A percentile compares a stretch with the other conserved stretches of the same genome.
Conservation (phyloP, 306 rosid genomes). For the Acacia confusa region DNA sequence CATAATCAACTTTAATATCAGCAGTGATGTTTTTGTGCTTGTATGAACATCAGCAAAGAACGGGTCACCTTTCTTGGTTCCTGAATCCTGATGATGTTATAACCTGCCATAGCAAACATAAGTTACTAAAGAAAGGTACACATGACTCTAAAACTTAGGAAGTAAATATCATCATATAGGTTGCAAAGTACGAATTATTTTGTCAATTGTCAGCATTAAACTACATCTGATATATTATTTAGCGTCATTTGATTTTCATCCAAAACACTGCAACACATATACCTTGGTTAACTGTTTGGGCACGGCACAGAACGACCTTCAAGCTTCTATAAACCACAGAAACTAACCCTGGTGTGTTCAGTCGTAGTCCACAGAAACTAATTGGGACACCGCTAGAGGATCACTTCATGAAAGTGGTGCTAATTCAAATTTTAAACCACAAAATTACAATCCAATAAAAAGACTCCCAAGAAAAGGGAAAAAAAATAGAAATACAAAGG, state of each 20-base stretch:
- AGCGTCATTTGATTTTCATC: conserved; percentile 6
- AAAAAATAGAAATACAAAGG: not conserved
- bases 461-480: not conserved
- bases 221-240: not conserved
- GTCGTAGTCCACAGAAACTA: not conserved
- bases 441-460: not conserved
- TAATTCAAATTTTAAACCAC: not conserved
- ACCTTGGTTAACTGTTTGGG: not conserved
- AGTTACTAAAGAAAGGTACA: not conserved
- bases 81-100: conserved; percentile 86
- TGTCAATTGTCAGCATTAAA: not conserved
- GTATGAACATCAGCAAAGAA: conserved; percentile 84
- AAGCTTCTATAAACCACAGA: not conserved
- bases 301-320: not conserved
- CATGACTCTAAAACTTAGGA: not conserved
- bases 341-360: too few species aligned
- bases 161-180: not conserved
- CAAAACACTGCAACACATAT: conserved; percentile 7
- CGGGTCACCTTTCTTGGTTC: conserved; percentile 78
- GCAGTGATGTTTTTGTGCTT: conserved; percentile 80
- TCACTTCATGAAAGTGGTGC: not conserved
- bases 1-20: conserved; percentile 90
- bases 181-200: not conserved
- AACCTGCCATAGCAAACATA: conserved; percentile 50
- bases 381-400: not conserved